Base-by-base conservation (phyloP, 2,329 filamentous ascomycete genomes). In the Aspergillus awamori region DNA sequence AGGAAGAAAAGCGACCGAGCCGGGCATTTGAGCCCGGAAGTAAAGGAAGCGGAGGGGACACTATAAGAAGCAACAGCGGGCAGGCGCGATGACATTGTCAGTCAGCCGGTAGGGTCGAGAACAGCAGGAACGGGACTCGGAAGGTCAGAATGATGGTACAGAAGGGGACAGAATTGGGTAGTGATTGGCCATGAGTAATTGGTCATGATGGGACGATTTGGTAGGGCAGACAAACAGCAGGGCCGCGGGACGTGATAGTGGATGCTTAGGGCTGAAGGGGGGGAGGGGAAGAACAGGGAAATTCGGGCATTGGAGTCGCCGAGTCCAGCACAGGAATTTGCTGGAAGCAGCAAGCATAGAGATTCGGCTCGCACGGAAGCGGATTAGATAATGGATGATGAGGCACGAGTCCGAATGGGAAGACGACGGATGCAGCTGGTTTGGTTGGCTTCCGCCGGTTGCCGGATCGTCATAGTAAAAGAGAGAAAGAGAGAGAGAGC, bases 321-420 rank as follows among this genome's bases (percentile, higher is more conserved):
- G 63, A 51, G 47, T 54, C 60, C 60, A 63, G 60, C 55, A 56
- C 53, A 8, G 53, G 49, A 24, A 17, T 49, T 36, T 51, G n/a
- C 58, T 53, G 28, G 49, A 17, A 62, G 56, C 55, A 63, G 41
- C 43, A 59, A 39, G 68, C 61, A 66, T 59, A 36, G 55, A 61
- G 57, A 39, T 57, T 69, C 70, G 72, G 70, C 67, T 72, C 58
- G 62, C 61, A 58, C 63, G 65, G 65, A 63, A 67, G 58, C 13
- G 60, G 62, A 60, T 68, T 66, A 66, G 62, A 66, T 64, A 64
- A 67, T 67, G 54, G 53, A 59, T 53, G 55, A 58, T 59, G 54
- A 51, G 55, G 57, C 28, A 43, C 43, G 51, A 20, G 33, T 43
- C 24, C 33, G 33, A 49, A 61, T 24, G 63, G 54, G 55, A 58